Evolutionary conservation across 805 yeast genomes (phyloP), one percentile per base, ranked within the genome.

Genomic region (Saccharomycopsis oosterbeekiorum): DNA sequence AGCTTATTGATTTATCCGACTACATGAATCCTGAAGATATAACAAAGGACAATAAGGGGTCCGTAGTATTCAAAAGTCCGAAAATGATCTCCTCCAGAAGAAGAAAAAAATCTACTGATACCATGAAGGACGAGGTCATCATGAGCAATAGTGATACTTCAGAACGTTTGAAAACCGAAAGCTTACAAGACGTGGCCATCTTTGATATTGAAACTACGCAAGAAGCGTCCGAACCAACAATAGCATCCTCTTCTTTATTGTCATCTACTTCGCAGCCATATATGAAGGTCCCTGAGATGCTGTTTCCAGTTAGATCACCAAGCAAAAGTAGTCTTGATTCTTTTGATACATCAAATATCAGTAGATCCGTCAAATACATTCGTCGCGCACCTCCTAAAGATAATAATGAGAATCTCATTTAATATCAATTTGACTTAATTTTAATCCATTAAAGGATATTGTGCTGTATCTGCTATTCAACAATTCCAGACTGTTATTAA

Each of bases 81-180:
- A 88, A 84, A 68, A 85, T 85, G 89, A 85, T 85, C n/a, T 75
- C 80, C 53, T 82, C 76, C 34, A 74, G 88, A 68, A 75, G 87
- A 67, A 60, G 65, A 54, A 72, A 76, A 14, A 62, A 65, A 15
- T 62, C 71, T 69, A 62, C 73, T 62, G 58, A 61, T 66, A 10
- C 57, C 12, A 60, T 21, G 2, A 47, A 43, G 9, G n/a, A 19
- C 26, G 47, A 39, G 17, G 21, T 8, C 15, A 37, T 10, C 17
- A 21, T 21, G 15, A 17, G 4, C 3, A 21, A 24, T 47, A 4
- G 9, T 26, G 34, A 12, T 21, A 24, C 4, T 21, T 24, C 9
- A 8, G 53, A 47, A 47, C 24, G n/a, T 21, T 11, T 26, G 34
- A 11, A 9, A 5, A 34, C 36, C 36, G 58, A 55, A 15, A 10